phyloP scores from a whole-genome alignment of 2,329 filamentous ascomycete genomes.

The Colletotrichum filicis region DNA sequence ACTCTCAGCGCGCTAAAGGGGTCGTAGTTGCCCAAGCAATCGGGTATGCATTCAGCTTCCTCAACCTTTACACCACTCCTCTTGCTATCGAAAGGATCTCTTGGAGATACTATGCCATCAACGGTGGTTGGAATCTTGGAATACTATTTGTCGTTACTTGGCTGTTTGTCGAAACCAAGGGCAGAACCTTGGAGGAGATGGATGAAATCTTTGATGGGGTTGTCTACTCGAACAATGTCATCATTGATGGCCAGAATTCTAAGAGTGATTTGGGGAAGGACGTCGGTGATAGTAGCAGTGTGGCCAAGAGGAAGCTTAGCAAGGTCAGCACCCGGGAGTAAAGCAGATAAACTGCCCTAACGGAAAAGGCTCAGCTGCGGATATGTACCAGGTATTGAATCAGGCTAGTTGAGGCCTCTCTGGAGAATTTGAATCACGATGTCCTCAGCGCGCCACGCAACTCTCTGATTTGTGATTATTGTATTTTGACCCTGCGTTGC shows the following conservation, averaged over 20 bases:
- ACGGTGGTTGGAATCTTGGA: background rate
- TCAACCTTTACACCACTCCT: constrained; percentile 7
- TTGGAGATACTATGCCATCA: background rate
- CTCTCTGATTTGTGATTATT: background rate
- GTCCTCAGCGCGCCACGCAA: background rate
- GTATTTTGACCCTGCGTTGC: background rate
- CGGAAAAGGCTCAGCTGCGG: background rate
- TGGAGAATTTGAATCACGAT: too few species aligned
- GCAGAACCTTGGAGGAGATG: background rate
- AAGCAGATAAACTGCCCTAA: background rate
- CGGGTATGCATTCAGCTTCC: constrained; percentile 7
- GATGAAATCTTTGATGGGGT: background rate
- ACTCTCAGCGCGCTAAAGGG: background rate
- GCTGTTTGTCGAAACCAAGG: background rate
- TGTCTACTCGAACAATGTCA: background rate
- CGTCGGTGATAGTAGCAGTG: background rate
- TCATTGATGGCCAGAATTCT: background rate
- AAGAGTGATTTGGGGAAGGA: background rate
- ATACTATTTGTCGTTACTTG: background rate
- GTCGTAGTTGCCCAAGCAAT: constrained; percentile 5
- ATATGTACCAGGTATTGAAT: background rate
- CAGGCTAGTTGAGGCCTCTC: too few species aligned
- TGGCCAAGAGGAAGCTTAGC: background rate
- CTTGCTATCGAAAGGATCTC: constrained; percentile 1
- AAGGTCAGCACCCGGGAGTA: background rate